Conservation (phyloP, 371 early-diverging fungal species). For the Haplosporangium sp. region DNA sequence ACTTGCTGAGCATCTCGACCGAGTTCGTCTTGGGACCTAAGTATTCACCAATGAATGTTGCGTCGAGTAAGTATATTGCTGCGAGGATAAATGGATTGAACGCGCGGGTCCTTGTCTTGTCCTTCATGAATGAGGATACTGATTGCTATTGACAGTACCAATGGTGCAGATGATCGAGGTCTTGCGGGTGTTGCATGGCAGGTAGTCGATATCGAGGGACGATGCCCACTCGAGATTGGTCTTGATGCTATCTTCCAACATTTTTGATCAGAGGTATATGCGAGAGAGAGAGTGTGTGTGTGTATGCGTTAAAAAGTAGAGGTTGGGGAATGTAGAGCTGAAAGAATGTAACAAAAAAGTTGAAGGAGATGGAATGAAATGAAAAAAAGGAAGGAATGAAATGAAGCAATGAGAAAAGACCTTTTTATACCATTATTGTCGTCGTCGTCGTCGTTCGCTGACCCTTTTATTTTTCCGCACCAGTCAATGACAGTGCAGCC, state of each 20-base stretch:
- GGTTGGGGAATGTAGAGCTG: neutral
- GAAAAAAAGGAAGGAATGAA: slow-evolving; percentile 1
- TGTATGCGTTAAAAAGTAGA: neutral
- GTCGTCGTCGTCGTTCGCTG: too few species aligned
- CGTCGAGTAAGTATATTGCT: too few species aligned
- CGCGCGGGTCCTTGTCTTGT: neutral
- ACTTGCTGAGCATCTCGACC: slow-evolving; percentile 83
- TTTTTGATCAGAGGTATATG: neutral
- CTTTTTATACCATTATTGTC: too few species aligned
- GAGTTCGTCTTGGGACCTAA: slow-evolving; percentile 83
- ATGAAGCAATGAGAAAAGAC: neutral
- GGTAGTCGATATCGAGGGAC: slow-evolving; percentile 70
- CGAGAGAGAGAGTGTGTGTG: neutral
- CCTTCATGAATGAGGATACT: too few species aligned
- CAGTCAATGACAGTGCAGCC: too few species aligned
- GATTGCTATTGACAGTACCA: too few species aligned
- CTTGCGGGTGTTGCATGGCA: slow-evolving; percentile 73
- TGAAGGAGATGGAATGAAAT: neutral
- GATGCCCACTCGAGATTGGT: slow-evolving; percentile 75
- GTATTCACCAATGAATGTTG: too few species aligned
- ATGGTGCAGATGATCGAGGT: slow-evolving; percentile 86
- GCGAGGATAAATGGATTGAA: too few species aligned
- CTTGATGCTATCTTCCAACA: slow-evolving; percentile 37
- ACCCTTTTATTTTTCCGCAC: too few species aligned
- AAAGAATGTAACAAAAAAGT: neutral